These are phyloP conservation scores for Candida mesenterica DNA, from an alignment of 1,139 yeast species.

Conservation along the genomic window DNA sequence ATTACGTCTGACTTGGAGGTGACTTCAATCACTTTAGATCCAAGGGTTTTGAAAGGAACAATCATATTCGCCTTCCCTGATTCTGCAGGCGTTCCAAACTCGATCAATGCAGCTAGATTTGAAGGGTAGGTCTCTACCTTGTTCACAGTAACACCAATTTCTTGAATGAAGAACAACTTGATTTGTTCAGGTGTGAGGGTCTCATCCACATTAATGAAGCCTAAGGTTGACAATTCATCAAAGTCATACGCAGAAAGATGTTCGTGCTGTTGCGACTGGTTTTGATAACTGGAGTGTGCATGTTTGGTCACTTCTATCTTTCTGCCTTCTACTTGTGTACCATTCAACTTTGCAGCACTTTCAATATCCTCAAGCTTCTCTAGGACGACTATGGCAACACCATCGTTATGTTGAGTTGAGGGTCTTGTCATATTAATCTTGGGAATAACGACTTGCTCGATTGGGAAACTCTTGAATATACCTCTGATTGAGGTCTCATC, in stretches of 20 bases:
- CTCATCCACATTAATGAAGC: slow-evolving; percentile 46
- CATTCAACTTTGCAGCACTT: slow-evolving; percentile 36
- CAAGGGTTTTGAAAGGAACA: slow-evolving; percentile 43
- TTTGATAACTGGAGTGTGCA: slow-evolving; percentile 14
- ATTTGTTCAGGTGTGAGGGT: slow-evolving; percentile 47
- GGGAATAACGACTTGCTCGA: slow-evolving; percentile 56
- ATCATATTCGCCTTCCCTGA: slow-evolving; percentile 60
- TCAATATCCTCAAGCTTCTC: slow-evolving; percentile 34
- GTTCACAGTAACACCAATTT: slow-evolving; percentile 37
- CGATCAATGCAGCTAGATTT: slow-evolving; percentile 51
- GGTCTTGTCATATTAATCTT: slow-evolving; percentile 6
- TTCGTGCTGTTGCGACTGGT: too few species aligned
- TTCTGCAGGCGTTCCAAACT: slow-evolving; percentile 43
- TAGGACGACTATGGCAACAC: slow-evolving; percentile 59
- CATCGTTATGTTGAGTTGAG: slow-evolving; percentile 33
- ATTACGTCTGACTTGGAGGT: slow-evolving; percentile 38
- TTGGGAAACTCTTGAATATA: slow-evolving; percentile 21
- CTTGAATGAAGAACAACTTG: slow-evolving; percentile 25
- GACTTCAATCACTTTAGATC: slow-evolving; percentile 32
- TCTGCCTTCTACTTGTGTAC: slow-evolving; percentile 38
- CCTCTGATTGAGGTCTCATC: slow-evolving; percentile 27
- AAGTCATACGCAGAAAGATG: slow-evolving; percentile 19
- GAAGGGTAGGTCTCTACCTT: slow-evolving; percentile 46
- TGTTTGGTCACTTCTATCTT: slow-evolving; percentile 41
- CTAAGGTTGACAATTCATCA: slow-evolving; percentile 34